A percentile compares a stretch with the other conserved stretches of the same genome.
Evolutionary conservation across 805 yeast species (phyloP).

Genomic region (Clavispora phyllophila): DNA sequence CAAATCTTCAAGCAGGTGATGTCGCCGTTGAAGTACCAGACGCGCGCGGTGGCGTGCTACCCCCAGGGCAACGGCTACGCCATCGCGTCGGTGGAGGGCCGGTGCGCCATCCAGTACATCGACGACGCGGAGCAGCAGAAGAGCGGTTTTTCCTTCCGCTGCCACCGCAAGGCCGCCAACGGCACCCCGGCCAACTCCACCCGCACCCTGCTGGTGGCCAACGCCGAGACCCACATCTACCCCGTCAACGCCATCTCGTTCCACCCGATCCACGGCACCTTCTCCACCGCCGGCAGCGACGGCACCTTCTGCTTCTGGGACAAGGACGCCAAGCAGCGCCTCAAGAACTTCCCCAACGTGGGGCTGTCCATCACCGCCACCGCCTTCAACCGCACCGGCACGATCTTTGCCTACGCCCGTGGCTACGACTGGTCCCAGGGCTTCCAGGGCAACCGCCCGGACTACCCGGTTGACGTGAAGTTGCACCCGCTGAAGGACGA

Average conservation of each 20-base stretch:
- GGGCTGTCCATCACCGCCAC: conserved; percentile 68
- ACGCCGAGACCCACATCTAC: conserved; percentile 59
- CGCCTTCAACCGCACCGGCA: conserved; percentile 77
- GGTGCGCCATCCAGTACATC: conserved; percentile 91
- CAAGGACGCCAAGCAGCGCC: conserved; percentile 82
- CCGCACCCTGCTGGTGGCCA: conserved; percentile 20
- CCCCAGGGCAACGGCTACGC: conserved; percentile 94
- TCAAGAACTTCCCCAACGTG: conserved; percentile 70
- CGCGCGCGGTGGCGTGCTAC: conserved; percentile 75
- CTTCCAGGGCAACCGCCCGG: conserved; percentile 69
- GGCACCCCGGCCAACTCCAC: conserved; percentile 22
- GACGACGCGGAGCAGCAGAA: conserved; percentile 73
- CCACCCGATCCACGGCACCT: conserved; percentile 88
- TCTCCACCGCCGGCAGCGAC: conserved; percentile 91
- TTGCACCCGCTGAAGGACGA: conserved; percentile 82
- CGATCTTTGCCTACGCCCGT: conserved; percentile 83
- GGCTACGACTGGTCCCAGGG: conserved; percentile 97
- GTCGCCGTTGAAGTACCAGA: conserved; percentile 87
- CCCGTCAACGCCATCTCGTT: conserved; percentile 76
- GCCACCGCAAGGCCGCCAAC: conserved; percentile 72
- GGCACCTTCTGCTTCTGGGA: conserved; percentile 96
- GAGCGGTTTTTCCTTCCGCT: conserved; percentile 83
- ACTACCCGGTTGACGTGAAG: conserved; percentile 69
- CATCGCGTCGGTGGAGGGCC: conserved; percentile 88
- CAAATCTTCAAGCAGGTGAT: conserved; percentile 65